phyloP scores from a whole-genome alignment of 2,329 filamentous ascomycete species.

The Teratosphaeria zuluensis region DNA sequence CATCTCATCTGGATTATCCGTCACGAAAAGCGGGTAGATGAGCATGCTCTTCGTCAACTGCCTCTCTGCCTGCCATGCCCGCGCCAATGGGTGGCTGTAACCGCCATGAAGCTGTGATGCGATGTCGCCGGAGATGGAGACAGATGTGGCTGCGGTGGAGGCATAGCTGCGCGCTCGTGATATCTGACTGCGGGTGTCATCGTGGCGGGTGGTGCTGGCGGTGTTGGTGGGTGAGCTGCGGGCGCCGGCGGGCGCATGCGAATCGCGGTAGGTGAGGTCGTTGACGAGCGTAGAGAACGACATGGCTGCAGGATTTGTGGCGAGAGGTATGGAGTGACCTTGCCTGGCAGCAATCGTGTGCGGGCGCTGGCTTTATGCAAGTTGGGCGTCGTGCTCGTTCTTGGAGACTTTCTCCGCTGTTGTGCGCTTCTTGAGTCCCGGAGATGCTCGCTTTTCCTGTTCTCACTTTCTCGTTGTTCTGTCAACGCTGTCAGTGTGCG shows the following conservation, averaged over 20 bases:
- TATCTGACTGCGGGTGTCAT: conserved; percentile 36
- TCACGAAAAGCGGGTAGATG: conserved; percentile 94
- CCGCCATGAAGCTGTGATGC: conserved; percentile 43
- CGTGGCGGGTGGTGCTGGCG: conserved; percentile 31
- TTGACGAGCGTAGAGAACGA: conserved; percentile 45
- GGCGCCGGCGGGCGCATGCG: conserved; percentile 28
- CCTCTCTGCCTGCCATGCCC: conserved; percentile 44
- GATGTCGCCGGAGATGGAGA: conserved; percentile 44
- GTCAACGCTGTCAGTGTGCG: not conserved
- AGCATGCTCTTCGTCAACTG: conserved; percentile 70
- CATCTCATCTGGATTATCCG: conserved; percentile 88
- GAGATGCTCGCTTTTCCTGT: not conserved
- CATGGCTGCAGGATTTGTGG: conserved; percentile 24
- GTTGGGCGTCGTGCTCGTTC: not conserved
- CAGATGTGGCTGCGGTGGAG: conserved; percentile 43
- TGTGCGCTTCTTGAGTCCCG: not conserved
- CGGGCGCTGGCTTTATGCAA: not conserved
- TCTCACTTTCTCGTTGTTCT: not conserved
- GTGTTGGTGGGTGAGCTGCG: conserved; percentile 33
- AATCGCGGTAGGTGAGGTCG: conserved; percentile 40
- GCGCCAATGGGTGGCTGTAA: conserved; percentile 41
- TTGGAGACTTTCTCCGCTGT: not conserved
- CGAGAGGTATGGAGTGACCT: not conserved
- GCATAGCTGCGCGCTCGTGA: conserved; percentile 41
- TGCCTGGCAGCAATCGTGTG: too few species aligned